Evolutionary conservation across 192 early-diverging fungal species (phyloP).

Genomic region (Funneliformis mosseae): DNA sequence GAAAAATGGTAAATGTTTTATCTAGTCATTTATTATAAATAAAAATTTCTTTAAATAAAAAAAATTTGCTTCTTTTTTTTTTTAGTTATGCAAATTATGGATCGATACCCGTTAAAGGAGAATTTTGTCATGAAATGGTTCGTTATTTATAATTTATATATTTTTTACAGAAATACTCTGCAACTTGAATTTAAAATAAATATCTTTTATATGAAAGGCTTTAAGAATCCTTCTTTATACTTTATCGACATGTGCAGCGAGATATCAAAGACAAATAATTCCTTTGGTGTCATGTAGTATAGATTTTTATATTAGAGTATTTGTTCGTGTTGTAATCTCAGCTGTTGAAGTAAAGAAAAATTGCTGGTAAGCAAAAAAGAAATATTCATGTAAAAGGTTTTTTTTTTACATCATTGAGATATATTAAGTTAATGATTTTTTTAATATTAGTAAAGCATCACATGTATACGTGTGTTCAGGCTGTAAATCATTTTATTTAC

Average conservation of each 20-base stretch:
- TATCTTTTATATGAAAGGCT: slow-evolving; percentile 47
- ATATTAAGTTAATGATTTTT: slow-evolving; percentile 5
- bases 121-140: slow-evolving; percentile 93
- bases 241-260: slow-evolving; percentile 79
- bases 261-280: slow-evolving; percentile 82
- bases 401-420: neutral
- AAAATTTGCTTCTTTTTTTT: no score
- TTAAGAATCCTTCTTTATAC: slow-evolving; percentile 87
- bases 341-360: slow-evolving; percentile 74
- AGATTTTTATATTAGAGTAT: slow-evolving; percentile 97
- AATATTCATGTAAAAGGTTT: neutral
- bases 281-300: slow-evolving; percentile 93
- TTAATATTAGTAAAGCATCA: slow-evolving; percentile 66
- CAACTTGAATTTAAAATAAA: neutral
- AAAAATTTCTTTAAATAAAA: no score
- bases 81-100: slow-evolving; percentile 93
- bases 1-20: slow-evolving; percentile 64
- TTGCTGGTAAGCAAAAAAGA: slow-evolving; percentile 57
- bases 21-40: neutral
- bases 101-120: slow-evolving; percentile 82
- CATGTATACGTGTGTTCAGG: slow-evolving; percentile 85
- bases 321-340: slow-evolving; percentile 85
- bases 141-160: neutral
- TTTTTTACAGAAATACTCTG: no score
- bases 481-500: slow-evolving; percentile 74